These are phyloP conservation scores for Pontederia paniculata DNA, from an alignment of 176 grass and related monocot species.

Conservation along the genomic window DNA sequence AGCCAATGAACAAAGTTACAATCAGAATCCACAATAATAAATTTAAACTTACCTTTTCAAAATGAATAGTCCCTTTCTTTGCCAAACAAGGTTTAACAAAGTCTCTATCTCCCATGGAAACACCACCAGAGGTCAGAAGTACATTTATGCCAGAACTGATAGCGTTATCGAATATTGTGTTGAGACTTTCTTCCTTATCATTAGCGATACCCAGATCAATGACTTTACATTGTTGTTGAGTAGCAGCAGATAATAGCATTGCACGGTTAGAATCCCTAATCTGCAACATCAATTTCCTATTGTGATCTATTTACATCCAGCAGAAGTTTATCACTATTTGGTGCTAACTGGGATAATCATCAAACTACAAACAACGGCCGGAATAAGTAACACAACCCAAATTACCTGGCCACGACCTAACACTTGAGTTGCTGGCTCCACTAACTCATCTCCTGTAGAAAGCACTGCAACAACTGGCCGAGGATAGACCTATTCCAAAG, in stretches of 20 bases:
- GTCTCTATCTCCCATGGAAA: constrained; percentile 96
- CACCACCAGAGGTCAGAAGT: constrained; percentile 79
- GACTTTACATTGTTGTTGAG: constrained; percentile 69
- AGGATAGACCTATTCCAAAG: constrained; percentile 44
- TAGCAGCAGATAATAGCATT: constrained; percentile 73
- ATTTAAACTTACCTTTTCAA: constrained; percentile 59
- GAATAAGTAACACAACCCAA: neutral
- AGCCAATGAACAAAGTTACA: constrained; percentile 2
- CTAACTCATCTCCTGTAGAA: constrained; percentile 92
- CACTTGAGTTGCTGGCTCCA: constrained; percentile 47
- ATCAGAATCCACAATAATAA: neutral
- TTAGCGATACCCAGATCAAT: constrained; percentile 79
- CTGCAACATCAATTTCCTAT: constrained; percentile 29
- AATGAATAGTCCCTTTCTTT: constrained; percentile 73
- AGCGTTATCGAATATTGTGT: constrained; percentile 52
- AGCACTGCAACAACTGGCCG: constrained; percentile 57
- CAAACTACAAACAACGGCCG: no score
- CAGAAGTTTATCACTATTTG: neutral
- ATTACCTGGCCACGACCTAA: constrained; percentile 74
- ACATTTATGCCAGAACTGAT: constrained; percentile 59
- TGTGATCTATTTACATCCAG: neutral
- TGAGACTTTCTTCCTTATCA: constrained; percentile 73
- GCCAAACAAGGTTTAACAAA: constrained; percentile 85
- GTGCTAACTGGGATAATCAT: no score
- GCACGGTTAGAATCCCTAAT: constrained; percentile 91